Percentiles rank a stretch among this genome's conserved stretches.
These are phyloP conservation scores for Batrachochytrium dendrobatidis DNA, from an alignment of 371 early-diverging fungal species.

Conservation along the genomic window DNA sequence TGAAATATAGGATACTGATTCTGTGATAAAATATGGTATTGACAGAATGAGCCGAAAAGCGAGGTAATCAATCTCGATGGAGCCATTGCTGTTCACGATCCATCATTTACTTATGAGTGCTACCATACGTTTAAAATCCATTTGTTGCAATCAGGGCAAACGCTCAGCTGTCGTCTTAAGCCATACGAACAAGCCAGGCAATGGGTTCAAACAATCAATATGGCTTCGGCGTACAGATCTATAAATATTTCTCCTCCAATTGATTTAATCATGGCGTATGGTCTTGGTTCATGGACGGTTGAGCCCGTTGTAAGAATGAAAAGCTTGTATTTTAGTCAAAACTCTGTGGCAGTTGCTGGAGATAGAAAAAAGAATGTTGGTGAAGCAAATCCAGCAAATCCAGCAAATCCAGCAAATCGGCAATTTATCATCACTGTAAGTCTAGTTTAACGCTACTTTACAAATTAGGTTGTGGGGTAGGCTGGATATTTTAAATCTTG, in stretches of 20 bases:
- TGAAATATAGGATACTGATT: background rate
- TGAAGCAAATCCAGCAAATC: too few species aligned
- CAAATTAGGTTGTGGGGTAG: too few species aligned
- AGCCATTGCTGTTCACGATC: background rate
- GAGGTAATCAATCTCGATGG: background rate
- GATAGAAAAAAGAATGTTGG: too few species aligned
- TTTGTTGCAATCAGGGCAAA: background rate
- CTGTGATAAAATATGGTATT: background rate
- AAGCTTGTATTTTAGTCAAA: too few species aligned
- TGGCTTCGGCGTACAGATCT: background rate
- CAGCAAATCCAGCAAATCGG: too few species aligned
- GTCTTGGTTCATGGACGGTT: background rate
- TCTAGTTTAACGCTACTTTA: too few species aligned
- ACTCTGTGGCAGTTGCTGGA: too few species aligned
- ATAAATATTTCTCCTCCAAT: background rate
- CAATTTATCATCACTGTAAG: too few species aligned
- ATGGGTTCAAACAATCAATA: background rate
- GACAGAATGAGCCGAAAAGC: background rate
- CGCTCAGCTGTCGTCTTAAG: background rate
- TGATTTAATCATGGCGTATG: background rate
- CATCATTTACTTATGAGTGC: background rate
- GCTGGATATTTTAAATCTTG: too few species aligned
- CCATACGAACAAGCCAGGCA: background rate
- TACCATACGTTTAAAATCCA: background rate
- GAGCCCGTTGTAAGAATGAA: too few species aligned